Evolutionary conservation across 1,139 yeast species (phyloP), one percentile per base, ranked within the genome.

Genomic region (Taiozyma sp.): DNA sequence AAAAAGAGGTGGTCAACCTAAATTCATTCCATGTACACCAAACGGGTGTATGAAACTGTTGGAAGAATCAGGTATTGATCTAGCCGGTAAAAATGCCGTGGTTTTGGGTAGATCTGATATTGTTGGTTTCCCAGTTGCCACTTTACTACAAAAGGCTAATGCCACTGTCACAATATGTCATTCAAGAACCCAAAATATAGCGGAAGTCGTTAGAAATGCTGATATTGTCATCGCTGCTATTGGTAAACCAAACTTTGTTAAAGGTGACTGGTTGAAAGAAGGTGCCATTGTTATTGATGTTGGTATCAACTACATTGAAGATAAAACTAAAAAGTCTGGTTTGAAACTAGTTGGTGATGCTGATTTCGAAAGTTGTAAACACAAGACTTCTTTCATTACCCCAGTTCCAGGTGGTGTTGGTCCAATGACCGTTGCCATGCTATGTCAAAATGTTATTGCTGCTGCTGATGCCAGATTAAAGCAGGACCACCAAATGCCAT

Each of bases 351-450:
- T 90, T 47, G 99, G 99, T 53, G 99, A 93, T 66, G 97, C 91
- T 54, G 96, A 91, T 57, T 90, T 79, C 62, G 84, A 76, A 47
- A 72, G 81, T 28, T 89, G 89, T 50, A 65, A 77, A 47, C 73
- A 79, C 50, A 80, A 78, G 54, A 97, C 95, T 32, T 76, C 85
- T 39, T 76, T 77, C 64, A 79, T 93, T 65, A 93, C 99, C 26
- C 99, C 99, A 30, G 99, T 93, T 52, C 99, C 99, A 47, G 99
- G 99, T 66, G 99, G 99, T 59, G 99, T 93, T 54, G 99, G 99
- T 49, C 99, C 99, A 62, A 93, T 93, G 98, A 93, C 99, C 13
- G 98, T 93, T 48, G 98, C 98, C 47, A 88, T 90, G 87, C 79
- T 93, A 53, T 81, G 91, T 68, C 87, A 87, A 65, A 93, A 93